Evolutionary conservation across 31 red algal species (phyloP).

Genomic region (Porphyra umbilicalis): DNA sequence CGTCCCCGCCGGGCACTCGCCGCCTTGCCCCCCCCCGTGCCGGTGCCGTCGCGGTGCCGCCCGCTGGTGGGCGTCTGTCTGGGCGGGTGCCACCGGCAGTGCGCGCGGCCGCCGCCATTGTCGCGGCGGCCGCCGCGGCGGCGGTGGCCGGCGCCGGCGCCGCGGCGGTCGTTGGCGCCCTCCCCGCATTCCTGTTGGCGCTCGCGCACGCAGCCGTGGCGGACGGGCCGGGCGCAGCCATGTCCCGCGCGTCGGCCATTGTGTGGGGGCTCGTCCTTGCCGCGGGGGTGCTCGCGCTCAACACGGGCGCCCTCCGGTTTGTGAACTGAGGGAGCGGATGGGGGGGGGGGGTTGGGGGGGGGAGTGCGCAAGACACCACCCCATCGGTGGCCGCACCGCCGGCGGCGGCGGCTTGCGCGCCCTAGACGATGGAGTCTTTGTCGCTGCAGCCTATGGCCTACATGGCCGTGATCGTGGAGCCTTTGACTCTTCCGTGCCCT

Average conservation of each 20-base stretch:
- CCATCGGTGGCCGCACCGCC: too few relatives aligned
- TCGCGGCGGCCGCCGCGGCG: neutral
- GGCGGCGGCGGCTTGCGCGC: too few relatives aligned
- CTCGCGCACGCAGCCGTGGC: neutral
- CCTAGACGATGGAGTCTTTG: too few relatives aligned
- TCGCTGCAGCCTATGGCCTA: too few relatives aligned
- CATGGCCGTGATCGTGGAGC: too few relatives aligned
- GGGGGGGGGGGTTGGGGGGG: too few relatives aligned
- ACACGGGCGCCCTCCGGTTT: neutral
- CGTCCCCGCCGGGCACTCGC: neutral
- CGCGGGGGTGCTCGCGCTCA: neutral
- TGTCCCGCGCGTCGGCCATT: neutral
- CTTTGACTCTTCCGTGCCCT: too few relatives aligned
- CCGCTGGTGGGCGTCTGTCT: neutral
- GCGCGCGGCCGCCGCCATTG: neutral
- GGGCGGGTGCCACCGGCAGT: neutral
- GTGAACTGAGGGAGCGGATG: too few relatives aligned
- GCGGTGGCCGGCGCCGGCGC: neutral
- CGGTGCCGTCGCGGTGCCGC: too few relatives aligned
- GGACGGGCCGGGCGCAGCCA: neutral
- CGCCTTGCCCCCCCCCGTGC: too few relatives aligned
- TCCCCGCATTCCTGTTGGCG: neutral
- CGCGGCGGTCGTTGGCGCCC: neutral
- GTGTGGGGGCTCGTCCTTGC: neutral
- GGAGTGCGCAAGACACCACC: too few relatives aligned